Evolutionary conservation across 257 asterid genomes (phyloP).

Genomic region (Solanum lignicaule): DNA sequence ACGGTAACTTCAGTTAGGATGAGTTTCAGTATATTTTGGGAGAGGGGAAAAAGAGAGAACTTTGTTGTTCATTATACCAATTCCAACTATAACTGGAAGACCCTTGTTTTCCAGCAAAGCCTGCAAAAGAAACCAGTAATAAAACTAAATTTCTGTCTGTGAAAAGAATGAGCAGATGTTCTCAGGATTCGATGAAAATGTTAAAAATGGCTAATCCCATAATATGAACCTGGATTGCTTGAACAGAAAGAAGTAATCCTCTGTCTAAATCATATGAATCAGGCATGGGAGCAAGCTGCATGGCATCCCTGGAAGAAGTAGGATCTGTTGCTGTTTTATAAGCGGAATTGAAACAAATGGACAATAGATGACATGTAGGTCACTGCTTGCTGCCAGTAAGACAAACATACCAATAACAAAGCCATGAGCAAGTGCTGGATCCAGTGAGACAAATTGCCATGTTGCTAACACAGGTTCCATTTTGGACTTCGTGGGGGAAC

Average conservation of each 20-base stretch:
- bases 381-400: constrained; percentile 7
- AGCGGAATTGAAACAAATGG: constrained; percentile 20
- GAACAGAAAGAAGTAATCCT: constrained; percentile 95
- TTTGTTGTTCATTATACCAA: constrained; percentile 40
- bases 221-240: constrained; percentile 74
- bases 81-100: constrained; percentile 93
- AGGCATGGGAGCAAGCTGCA: constrained; percentile 89
- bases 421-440: constrained; percentile 41
- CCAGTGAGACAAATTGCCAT: constrained; percentile 64
- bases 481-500: constrained; percentile 90
- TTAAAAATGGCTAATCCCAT: not conserved
- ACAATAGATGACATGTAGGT: not conserved
- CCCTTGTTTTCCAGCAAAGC: constrained; percentile 94
- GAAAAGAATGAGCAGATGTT: not conserved
- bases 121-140: constrained; percentile 32
- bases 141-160: constrained; percentile 6
- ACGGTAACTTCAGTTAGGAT: not conserved
- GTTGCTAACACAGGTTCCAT: constrained; percentile 82
- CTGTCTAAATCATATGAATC: constrained; percentile 94
- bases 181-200: not conserved
- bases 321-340: constrained; percentile 73
- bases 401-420: constrained; percentile 37
- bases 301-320: constrained; percentile 55
- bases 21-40: not conserved
- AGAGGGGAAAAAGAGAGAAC: constrained; percentile 7